Evolutionary conservation across 768 basidiomycete species (phyloP), one percentile per base, ranked within the genome.

Genomic region (Lactarius sanguifluus): DNA sequence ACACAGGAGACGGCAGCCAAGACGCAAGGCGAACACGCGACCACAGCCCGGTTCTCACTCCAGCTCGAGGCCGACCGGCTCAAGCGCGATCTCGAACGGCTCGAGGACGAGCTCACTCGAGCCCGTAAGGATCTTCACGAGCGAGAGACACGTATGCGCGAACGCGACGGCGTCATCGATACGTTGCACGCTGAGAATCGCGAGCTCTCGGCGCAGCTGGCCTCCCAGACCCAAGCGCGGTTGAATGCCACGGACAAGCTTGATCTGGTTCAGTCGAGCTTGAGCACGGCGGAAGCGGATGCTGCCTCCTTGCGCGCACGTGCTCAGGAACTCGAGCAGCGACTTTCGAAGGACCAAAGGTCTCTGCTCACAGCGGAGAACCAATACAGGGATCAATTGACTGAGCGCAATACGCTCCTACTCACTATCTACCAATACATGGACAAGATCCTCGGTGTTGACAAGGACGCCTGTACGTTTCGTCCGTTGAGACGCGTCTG

Each of bases 391-490:
- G 92, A 96, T 77, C 96, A 98, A 77, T 76, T 96, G 40, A 94
- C 93, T 20, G 96, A 98, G 80, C 81, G 94, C 64, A 97, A 95
- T 75, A 95, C 94, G 30, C 81, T 98, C 36, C 79, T 98, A 61
- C 79, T 97, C 71, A 94, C 93, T 9, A 92, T 97, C 32, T 97
- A 94, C 76, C 94, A 97, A 77, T 95, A 96, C 74, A 85, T 96
- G 82, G 96, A 97, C 72, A 92, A 90, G 80, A 94, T 97, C 70
- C 81, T 96, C 20, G 94, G 94, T 1, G 88, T 92, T 25, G 92
- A 94, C 73, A 92, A 89, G 81, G 81, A 90, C 89, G 0, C 87
- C 90, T 45, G 91, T 93, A 70, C 71, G 90, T 80, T 80, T 20
- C 36, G 6, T n/a, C 23, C 47, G 12, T 47, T 55, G 60, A n/a